These are phyloP conservation scores for Vitis hybrid DNA, from an alignment of 177 flowering plant species.

Conservation along the genomic window DNA sequence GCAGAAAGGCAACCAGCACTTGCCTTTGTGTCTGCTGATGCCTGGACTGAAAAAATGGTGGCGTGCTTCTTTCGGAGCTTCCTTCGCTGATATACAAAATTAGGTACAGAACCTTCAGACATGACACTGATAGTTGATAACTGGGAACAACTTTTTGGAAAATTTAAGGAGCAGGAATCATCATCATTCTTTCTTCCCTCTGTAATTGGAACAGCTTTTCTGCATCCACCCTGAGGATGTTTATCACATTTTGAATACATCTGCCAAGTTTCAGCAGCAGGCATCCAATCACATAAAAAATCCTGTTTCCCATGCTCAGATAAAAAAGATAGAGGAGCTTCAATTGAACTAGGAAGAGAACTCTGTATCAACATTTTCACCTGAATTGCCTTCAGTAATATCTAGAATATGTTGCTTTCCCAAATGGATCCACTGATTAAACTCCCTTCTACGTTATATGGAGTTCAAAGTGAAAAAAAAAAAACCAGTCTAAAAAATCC, in stretches of 20 bases:
- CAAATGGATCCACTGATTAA: neutral
- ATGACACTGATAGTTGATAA: slow-evolving; percentile 26
- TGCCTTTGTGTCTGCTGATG: slow-evolving; percentile 21
- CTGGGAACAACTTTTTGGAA: slow-evolving; percentile 26
- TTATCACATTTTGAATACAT: slow-evolving; percentile 30
- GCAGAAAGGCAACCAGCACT: slow-evolving; percentile 30
- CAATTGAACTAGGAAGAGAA: slow-evolving; percentile 39
- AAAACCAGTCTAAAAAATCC: neutral
- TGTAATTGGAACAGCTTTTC: slow-evolving; percentile 16
- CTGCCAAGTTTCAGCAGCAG: slow-evolving; percentile 38
- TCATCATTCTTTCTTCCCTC: slow-evolving; percentile 20
- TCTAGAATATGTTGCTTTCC: slow-evolving; percentile 8
- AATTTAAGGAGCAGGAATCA: slow-evolving; percentile 15
- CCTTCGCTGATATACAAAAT: slow-evolving; percentile 56
- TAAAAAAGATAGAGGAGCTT: slow-evolving; percentile 32
- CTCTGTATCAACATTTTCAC: slow-evolving; percentile 51
- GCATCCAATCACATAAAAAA: slow-evolving; percentile 37
- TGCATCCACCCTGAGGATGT: slow-evolving; percentile 24
- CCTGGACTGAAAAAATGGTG: slow-evolving; percentile 13
- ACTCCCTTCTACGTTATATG: neutral
- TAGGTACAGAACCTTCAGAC: slow-evolving; percentile 35
- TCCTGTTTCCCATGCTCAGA: slow-evolving; percentile 35
- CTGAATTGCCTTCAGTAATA: slow-evolving; percentile 17
- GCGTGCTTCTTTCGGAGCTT: slow-evolving; percentile 29
- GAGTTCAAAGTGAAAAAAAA: neutral